Evolutionary conservation across 371 early-diverging fungal species (phyloP).

Genomic region (Mucor racemosus): DNA sequence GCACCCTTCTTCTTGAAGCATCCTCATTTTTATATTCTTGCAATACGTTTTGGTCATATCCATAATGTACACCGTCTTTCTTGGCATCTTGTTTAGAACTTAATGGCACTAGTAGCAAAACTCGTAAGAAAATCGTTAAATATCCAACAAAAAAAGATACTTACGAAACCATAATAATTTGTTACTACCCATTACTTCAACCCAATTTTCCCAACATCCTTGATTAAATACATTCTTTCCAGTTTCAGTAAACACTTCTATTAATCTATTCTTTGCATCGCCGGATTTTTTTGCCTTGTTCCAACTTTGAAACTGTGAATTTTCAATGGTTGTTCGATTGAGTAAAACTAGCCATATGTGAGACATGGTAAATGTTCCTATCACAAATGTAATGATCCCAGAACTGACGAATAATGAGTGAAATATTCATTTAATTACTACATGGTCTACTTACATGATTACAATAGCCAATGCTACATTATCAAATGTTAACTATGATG

Average conservation of each 20-base stretch:
- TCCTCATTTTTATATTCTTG: slow-evolving; percentile 25
- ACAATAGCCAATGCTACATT: slow-evolving; percentile 29
- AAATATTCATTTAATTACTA: background rate
- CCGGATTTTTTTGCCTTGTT: slow-evolving; percentile 16
- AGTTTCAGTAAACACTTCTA: slow-evolving; percentile 30
- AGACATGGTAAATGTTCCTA: slow-evolving; percentile 46
- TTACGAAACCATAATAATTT: slow-evolving; percentile 41
- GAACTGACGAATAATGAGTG: slow-evolving; percentile 11
- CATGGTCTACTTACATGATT: slow-evolving; percentile 32
- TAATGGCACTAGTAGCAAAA: slow-evolving; percentile 19
- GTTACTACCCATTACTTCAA: slow-evolving; percentile 37
- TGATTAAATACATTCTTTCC: slow-evolving; percentile 48
- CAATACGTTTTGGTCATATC: slow-evolving; percentile 14
- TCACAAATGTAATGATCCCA: slow-evolving; percentile 35
- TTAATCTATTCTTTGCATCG: slow-evolving; percentile 7
- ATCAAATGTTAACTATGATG: slow-evolving; percentile 29
- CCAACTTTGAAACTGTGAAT: slow-evolving; percentile 38
- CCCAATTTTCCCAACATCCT: slow-evolving; percentile 40
- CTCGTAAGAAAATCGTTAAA: background rate
- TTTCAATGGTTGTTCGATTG: slow-evolving; percentile 60
- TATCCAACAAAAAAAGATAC: background rate
- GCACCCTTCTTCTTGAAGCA: background rate
- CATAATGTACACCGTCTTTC: slow-evolving; percentile 26
- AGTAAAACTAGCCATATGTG: slow-evolving; percentile 50
- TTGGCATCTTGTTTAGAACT: background rate